A percentile compares a stretch with the other conserved stretches of the same genome.
Evolutionary conservation across 2,329 filamentous ascomycete genomes (phyloP).

Genomic region (Samsoniella hepiali): DNA sequence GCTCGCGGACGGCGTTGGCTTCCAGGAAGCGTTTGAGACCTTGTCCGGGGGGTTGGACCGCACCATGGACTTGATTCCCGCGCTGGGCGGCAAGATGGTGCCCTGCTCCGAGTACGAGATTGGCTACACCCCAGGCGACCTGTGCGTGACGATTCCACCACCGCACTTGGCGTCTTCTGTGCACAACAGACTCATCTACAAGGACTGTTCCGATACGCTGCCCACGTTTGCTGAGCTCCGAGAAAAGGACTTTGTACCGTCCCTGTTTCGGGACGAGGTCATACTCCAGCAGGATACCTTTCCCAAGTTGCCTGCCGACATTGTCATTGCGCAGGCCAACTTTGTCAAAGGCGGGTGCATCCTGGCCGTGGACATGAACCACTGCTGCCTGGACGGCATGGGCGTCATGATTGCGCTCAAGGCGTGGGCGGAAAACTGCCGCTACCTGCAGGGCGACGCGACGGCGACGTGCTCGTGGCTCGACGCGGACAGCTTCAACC

Average conservation of each 20-base stretch:
- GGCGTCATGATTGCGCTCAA: constrained; percentile 29
- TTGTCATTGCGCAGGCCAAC: constrained; percentile 31
- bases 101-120: constrained; percentile 26
- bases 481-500: constrained; percentile 31
- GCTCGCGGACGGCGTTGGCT: constrained; percentile 25
- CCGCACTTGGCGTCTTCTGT: constrained; percentile 13
- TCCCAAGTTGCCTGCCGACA: constrained; percentile 27
- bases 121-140: constrained; percentile 25
- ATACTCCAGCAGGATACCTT: constrained; percentile 27
- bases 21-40: constrained; percentile 30
- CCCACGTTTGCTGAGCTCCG: constrained; percentile 28
- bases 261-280: constrained; percentile 27
- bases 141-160: constrained; percentile 25
- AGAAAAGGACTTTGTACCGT: constrained; percentile 27
- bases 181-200: constrained; percentile 24
- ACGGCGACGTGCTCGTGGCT: constrained; percentile 28
- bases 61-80: constrained; percentile 35
- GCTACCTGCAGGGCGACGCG: constrained; percentile 27
- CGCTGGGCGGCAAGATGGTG: constrained; percentile 36
- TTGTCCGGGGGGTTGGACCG: constrained; percentile 34
- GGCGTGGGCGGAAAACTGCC: constrained; percentile 32
- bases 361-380: constrained; percentile 27
- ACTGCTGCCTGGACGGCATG: constrained; percentile 29
- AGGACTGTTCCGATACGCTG: constrained; percentile 27
- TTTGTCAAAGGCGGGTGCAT: constrained; percentile 32